phyloP scores from a whole-genome alignment of 352 stramenopile species.

The Globisporangium mamillatum region DNA sequence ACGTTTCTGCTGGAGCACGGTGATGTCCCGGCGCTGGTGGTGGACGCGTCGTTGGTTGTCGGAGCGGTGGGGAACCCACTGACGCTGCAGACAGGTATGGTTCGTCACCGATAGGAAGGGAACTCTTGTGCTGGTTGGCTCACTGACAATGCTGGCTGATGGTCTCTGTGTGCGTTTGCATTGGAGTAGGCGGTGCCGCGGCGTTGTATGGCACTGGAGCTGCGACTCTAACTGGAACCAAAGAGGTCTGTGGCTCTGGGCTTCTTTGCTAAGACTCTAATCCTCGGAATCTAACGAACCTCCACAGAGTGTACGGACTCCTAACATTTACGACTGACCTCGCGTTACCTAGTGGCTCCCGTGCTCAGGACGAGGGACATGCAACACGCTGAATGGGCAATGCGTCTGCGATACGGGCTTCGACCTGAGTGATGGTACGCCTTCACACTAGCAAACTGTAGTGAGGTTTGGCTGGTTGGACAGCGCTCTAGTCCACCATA shows the following conservation, averaged over 20 bases:
- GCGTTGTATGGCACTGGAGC: slow-evolving; percentile 31
- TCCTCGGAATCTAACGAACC: too few relatives aligned
- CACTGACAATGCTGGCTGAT: neutral
- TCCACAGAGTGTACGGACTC: neutral
- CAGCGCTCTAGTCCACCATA: too few relatives aligned
- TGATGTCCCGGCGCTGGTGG: slow-evolving; percentile 49
- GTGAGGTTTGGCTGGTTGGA: neutral
- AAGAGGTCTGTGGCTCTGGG: slow-evolving; percentile 37
- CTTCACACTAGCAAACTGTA: neutral
- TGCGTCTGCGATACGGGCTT: slow-evolving; percentile 52
- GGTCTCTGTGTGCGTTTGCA: neutral
- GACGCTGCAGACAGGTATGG: slow-evolving; percentile 37
- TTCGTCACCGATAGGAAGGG: neutral
- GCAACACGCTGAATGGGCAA: slow-evolving; percentile 43
- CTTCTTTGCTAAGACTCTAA: neutral
- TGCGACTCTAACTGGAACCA: slow-evolving; percentile 46
- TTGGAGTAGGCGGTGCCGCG: slow-evolving; percentile 25
- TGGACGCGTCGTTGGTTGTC: slow-evolving; percentile 22
- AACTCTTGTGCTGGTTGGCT: neutral
- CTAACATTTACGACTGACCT: neutral
- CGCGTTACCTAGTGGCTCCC: slow-evolving; percentile 41
- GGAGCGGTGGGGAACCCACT: slow-evolving; percentile 30
- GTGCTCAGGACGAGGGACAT: slow-evolving; percentile 58
- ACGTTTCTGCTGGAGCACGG: slow-evolving; percentile 73
- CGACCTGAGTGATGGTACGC: slow-evolving; percentile 51